These are phyloP conservation scores for Litchi chinensis DNA, from an alignment of 345 rosid genomes.

Conservation along the genomic window DNA sequence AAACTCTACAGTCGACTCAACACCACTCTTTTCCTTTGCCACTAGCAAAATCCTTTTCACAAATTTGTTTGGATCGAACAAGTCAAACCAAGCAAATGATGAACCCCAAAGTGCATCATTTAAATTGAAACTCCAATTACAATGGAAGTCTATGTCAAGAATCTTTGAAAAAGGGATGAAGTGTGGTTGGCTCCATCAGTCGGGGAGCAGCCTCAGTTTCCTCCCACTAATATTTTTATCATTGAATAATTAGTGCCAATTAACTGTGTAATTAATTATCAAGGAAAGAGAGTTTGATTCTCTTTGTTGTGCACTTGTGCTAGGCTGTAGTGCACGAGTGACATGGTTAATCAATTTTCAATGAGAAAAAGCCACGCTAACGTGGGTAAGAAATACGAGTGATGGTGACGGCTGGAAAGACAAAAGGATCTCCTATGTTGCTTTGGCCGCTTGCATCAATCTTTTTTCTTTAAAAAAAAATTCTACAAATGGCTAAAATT, in stretches of 20 bases:
- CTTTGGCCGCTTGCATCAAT: slow-evolving; percentile 16
- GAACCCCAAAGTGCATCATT: slow-evolving; percentile 16
- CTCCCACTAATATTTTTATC: slow-evolving; percentile 16
- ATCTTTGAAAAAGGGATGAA: slow-evolving; percentile 8
- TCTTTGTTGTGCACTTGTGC: slow-evolving; percentile 18
- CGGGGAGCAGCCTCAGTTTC: slow-evolving; percentile 44
- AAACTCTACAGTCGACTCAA: slow-evolving; percentile 3
- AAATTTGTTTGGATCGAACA: slow-evolving; percentile 19
- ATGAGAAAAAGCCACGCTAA: too few species aligned
- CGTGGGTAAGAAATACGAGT: background rate
- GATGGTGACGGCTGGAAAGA: background rate
- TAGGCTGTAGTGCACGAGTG: slow-evolving; percentile 35
- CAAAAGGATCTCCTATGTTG: slow-evolving; percentile 12
- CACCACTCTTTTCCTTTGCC: slow-evolving; percentile 24
- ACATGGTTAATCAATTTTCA: background rate
- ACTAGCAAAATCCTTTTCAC: too few species aligned
- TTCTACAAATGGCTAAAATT: too few species aligned
- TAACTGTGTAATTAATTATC: background rate
- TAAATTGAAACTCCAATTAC: slow-evolving; percentile 17
- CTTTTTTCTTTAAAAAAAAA: background rate
- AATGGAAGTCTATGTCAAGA: slow-evolving; percentile 14
- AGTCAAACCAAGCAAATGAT: slow-evolving; percentile 30
- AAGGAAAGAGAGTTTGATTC: slow-evolving; percentile 20
- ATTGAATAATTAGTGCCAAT: background rate
- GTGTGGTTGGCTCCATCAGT: slow-evolving; percentile 47